These are phyloP conservation scores for Dovyalis caffra DNA, from an alignment of 345 rosid species.

Conservation along the genomic window DNA sequence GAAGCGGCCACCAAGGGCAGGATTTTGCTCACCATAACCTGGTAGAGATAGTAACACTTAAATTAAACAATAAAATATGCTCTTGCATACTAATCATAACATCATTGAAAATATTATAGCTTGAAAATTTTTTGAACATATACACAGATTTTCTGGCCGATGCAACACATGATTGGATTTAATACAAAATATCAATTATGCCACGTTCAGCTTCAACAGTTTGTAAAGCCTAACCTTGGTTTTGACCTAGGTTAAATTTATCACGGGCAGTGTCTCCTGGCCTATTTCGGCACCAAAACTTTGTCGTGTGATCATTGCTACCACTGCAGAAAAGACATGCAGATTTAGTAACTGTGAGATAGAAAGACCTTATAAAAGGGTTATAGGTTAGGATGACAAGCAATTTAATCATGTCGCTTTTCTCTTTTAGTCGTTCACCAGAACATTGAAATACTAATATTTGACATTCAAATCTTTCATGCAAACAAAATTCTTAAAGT, in stretches of 20 bases:
- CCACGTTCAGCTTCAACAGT: background rate
- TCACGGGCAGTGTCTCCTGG: constrained; percentile 93
- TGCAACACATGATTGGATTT: background rate
- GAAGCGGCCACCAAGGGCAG: constrained; percentile 64
- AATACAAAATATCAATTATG: background rate
- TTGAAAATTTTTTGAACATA: background rate
- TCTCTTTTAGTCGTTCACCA: background rate
- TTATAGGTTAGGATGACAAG: background rate
- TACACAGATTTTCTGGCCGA: background rate
- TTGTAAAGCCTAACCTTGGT: constrained; percentile 53
- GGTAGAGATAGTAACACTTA: constrained; percentile 14
- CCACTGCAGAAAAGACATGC: constrained; percentile 66
- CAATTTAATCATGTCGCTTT: background rate
- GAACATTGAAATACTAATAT: background rate
- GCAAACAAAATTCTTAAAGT: background rate
- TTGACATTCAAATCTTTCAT: background rate
- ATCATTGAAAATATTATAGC: constrained; percentile 1
- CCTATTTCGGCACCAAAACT: constrained; percentile 98
- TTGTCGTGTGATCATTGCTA: constrained; percentile 91
- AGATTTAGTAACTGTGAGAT: constrained; percentile 19
- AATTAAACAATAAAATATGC: background rate
- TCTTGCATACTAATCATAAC: background rate
- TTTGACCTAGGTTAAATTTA: constrained; percentile 65
- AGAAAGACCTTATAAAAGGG: constrained; percentile 6
- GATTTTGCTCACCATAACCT: constrained; percentile 88